Evolutionary conservation across 495 filamentous ascomycete genomes (phyloP), one percentile per base, ranked within the genome.

Genomic region (Trichoderma virens): DNA sequence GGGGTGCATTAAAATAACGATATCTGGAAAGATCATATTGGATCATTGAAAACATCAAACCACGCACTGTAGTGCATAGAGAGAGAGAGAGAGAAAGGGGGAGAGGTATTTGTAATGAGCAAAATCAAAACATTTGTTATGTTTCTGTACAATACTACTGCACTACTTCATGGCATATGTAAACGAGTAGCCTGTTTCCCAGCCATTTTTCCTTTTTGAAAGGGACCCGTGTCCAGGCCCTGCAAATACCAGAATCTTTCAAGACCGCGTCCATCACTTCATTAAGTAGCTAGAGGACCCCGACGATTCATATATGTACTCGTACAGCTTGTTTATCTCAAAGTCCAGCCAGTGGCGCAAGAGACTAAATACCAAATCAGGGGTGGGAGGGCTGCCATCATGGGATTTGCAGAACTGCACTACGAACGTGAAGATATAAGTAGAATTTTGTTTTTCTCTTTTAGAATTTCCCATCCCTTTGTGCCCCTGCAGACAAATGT

Each of bases 161-260:
- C 45, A 51, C 45, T 51, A 51, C 45, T 51, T 25, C 45, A 51
- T n/a, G n/a, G n/a, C 45, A 51, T n/a, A 51, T 51, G 45, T 51
- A n/a, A 51, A 51, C 45, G n/a, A 51, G 45, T 20, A 51, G 18
- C 45, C 23, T 51, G 45, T 51, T 51, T 51, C 45, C 45, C 45
- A 51, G 6, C 23, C 6, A 11, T 51, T 25, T 25, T 5, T 7
- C 5, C 16, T n/a, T n/a, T 51, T 41, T 4, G 18, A 51, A 51
- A 25, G n/a, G n/a, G n/a, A 20, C 16, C 2, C 1, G 43, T 16
- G n/a, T 25, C 2, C 1, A 7, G 18, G 45, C 45, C n/a, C n/a
- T 51, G 2, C 1, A 25, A 51, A n/a, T n/a, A 20, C 45, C 20
- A 25, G 45, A 27, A 20, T 16, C 38, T 51, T 25, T 25, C n/a